These are phyloP conservation scores for Angophora floribunda DNA, from an alignment of 345 rosid genomes.

Conservation along the genomic window DNA sequence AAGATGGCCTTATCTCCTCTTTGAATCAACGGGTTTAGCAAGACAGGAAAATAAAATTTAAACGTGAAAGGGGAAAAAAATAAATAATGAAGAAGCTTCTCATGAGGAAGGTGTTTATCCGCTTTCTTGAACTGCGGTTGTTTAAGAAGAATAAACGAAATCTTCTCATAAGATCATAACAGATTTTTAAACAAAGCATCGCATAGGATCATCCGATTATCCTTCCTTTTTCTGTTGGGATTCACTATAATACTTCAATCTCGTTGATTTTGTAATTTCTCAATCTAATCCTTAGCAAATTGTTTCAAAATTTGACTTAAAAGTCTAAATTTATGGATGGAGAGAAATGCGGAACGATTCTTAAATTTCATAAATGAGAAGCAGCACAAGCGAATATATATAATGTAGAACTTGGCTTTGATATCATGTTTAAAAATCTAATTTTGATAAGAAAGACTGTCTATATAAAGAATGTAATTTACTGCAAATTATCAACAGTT, in stretches of 20 bases:
- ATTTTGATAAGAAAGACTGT: too few species aligned
- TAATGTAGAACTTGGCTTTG: accelerated
- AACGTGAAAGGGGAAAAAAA: too few species aligned
- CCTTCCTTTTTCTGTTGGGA: neutral
- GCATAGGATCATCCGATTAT: neutral
- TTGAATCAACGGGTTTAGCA: neutral
- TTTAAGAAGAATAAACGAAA: neutral
- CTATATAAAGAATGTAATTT: neutral
- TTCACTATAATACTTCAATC: neutral
- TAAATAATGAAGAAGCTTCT: neutral
- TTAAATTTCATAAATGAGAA: neutral
- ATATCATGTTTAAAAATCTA: neutral
- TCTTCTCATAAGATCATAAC: neutral
- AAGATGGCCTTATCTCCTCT: neutral
- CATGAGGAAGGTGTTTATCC: neutral
- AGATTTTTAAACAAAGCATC: neutral
- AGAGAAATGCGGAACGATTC: accelerated
- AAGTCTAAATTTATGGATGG: accelerated
- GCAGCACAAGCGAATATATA: neutral
- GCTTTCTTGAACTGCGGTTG: neutral
- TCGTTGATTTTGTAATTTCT: neutral
- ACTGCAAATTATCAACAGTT: neutral
- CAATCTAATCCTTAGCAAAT: too few species aligned
- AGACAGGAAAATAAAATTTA: neutral
- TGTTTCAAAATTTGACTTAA: neutral